A percentile compares a stretch with the other conserved stretches of the same genome.
phyloP scores from a whole-genome alignment of 177 flowering plant genomes.

The Vitis hybrid region DNA sequence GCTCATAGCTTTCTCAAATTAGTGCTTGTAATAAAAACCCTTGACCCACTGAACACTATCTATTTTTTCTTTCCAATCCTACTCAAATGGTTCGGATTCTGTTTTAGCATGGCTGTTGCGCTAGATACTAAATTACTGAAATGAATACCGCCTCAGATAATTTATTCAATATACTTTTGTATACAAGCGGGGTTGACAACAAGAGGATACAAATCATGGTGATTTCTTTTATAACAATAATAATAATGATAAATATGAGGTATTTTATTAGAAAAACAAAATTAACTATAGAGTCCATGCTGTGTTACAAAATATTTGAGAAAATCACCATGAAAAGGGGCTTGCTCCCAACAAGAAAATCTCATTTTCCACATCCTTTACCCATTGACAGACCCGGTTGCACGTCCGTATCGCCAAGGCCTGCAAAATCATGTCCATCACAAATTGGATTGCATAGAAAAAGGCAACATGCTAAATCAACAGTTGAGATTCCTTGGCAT shows the following conservation, averaged over 20 bases:
- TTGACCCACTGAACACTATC: no score
- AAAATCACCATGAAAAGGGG: conserved; percentile 89
- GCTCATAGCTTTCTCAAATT: no score
- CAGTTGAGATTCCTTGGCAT: no score
- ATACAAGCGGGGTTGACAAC: background rate
- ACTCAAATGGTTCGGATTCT: no score
- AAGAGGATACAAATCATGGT: background rate
- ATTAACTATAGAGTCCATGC: conserved; percentile 12
- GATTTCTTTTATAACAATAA: background rate
- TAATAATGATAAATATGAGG: background rate
- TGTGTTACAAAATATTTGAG: conserved; percentile 10
- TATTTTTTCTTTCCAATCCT: no score
- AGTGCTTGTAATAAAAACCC: no score
- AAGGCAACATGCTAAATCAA: no score
- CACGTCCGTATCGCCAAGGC: conserved; percentile 87
- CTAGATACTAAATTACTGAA: background rate
- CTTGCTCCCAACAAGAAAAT: conserved; percentile 92
- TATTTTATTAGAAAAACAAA: conserved; percentile 12
- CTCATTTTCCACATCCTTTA: conserved; percentile 93
- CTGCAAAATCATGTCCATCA: conserved; percentile 39
- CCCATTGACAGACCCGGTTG: conserved; percentile 95
- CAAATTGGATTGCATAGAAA: background rate
- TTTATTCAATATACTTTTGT: background rate
- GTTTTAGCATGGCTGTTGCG: background rate
- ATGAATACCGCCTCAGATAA: background rate